These are phyloP conservation scores for Xylaria sp. DNA, from an alignment of 2,329 filamentous ascomycete genomes.

Conservation along the genomic window DNA sequence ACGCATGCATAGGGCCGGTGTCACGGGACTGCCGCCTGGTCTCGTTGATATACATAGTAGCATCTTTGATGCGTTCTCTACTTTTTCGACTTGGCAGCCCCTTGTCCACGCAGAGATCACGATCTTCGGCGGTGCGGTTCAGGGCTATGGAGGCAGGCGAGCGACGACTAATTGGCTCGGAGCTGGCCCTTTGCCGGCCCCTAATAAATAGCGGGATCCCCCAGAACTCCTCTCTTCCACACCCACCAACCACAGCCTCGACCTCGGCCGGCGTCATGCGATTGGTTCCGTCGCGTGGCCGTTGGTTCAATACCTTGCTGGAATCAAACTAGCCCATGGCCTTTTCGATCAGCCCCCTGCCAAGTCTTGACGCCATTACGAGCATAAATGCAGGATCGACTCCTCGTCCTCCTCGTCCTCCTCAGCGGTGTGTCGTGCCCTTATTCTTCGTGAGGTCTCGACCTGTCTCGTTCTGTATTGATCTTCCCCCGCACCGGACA, in stretches of 20 bases:
- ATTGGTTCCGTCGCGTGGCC: conserved; percentile 20
- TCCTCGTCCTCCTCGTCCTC: conserved; percentile 10
- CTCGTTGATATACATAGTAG: neutral
- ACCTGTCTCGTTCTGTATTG: conserved; percentile 3
- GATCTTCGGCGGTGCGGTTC: conserved; percentile 11
- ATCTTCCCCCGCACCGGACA: conserved; percentile 8
- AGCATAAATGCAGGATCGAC: conserved; percentile 24
- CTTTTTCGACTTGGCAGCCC: neutral
- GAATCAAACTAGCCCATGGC: conserved; percentile 24
- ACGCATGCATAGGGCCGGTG: conserved; percentile 25
- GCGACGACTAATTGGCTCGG: conserved; percentile 20
- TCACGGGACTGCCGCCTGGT: conserved; percentile 21
- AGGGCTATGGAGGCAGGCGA: conserved; percentile 17
- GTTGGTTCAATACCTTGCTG: conserved; percentile 25
- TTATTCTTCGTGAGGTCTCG: conserved; percentile 6
- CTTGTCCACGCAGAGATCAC: neutral
- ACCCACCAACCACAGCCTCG: conserved; percentile 27
- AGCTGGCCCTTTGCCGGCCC: conserved; percentile 12
- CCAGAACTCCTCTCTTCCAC: conserved; percentile 13
- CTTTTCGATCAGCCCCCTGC: conserved; percentile 28
- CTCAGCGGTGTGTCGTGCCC: neutral
- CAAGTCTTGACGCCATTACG: conserved; percentile 7
- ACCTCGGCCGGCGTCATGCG: conserved; percentile 14
- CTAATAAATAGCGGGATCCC: conserved; percentile 21
- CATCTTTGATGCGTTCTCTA: neutral